phyloP scores from a whole-genome alignment of 805 yeast genomes.

The Metschnikowia proteae region DNA sequence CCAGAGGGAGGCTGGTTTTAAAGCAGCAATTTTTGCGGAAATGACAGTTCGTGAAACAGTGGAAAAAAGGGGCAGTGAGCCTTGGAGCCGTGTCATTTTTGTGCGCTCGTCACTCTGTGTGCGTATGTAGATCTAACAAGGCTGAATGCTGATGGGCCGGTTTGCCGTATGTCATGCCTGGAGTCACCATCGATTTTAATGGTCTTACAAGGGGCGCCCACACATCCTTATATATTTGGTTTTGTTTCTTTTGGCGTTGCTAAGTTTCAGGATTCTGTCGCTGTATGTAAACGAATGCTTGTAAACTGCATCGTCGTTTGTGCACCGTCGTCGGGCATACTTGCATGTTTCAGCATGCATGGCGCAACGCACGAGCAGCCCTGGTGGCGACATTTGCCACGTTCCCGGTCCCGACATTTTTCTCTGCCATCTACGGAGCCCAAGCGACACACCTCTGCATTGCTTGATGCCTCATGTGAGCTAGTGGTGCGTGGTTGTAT shows the following conservation, averaged over 20 bases:
- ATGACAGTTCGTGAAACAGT: neutral
- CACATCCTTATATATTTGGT: neutral
- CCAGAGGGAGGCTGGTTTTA: constrained; percentile 6
- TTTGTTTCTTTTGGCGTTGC: neutral
- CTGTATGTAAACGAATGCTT: neutral
- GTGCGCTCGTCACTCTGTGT: constrained; percentile 1
- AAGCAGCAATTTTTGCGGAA: constrained; percentile 5
- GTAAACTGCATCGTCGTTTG: neutral
- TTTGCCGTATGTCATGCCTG: no score
- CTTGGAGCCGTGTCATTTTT: constrained; percentile 1
- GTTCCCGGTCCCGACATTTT: neutral
- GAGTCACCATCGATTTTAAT: no score
- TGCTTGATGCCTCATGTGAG: neutral
- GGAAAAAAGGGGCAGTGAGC: constrained; percentile 3
- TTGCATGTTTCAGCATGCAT: neutral
- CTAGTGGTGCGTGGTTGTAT: neutral
- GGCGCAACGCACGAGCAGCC: neutral
- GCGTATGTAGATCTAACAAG: neutral
- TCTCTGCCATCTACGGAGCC: neutral
- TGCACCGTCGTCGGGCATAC: neutral
- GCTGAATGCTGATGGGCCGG: neutral
- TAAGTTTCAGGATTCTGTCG: neutral
- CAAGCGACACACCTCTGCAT: neutral
- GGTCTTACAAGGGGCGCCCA: no score
- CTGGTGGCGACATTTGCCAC: neutral